Base-by-base conservation (phyloP, 768 basidiomycete species). In the Termitomyces heimii region DNA sequence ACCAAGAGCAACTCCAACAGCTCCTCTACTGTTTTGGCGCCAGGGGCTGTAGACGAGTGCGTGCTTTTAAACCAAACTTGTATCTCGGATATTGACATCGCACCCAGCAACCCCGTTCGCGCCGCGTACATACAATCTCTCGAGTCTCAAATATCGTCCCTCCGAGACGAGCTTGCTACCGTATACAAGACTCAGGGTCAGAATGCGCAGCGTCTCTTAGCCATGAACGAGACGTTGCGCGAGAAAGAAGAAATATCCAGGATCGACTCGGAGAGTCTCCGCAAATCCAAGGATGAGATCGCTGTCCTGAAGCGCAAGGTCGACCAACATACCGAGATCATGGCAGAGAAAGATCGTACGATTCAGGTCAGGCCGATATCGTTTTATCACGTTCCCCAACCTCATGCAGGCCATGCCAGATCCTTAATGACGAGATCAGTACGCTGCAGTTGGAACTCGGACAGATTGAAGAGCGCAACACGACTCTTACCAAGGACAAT, bases 141-240 rank as follows among this genome's bases (percentile, higher is more conserved):
- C 48, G 95, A 98, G 71, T 87, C 89, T 4, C 94, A 98, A 68
- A 90, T 98, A 70, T 92, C 93, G 2, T 86, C 90, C 12, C 77
- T 97, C 49, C 86, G 95, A 34, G 89, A 92, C 63, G 96, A 98
- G 70, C 80, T 98, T 50, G 92, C 95, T 3, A 92, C 89, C 9
- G 85, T 96, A 1, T 99, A 98, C 78, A 95, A 96, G 71, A 92
- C 93, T 0, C 95, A 98, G 61, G 91, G 92, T 4, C 93, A 96
- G 73, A 96, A 97, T 70, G 91, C 94, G 1, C 95, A 97, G 69
- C 83, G 94, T 39, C 82, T 96, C 8, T 78, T 99, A 14, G 82
- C 89, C 4, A 93, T 99, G 87, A 95, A 92, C 59, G 97, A 99
- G 71, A 93, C 92, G 1, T 78, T 98, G 8, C 85, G 94, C 50